These are phyloP conservation scores for Rhizopus microsporus DNA, from an alignment of 371 early-diverging fungal genomes.

Conservation along the genomic window DNA sequence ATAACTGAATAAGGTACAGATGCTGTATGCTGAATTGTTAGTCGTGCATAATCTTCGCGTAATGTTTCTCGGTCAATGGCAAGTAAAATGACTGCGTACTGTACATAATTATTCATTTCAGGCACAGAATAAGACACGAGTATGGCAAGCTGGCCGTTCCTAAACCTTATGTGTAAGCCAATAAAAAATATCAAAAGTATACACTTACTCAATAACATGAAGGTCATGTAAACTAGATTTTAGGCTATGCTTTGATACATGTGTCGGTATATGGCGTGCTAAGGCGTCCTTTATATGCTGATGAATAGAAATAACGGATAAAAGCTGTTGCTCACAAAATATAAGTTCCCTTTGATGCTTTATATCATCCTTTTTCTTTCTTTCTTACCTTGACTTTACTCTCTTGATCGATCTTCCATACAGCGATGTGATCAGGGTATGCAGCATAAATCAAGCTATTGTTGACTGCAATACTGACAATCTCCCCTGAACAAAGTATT, in stretches of 20 bases:
- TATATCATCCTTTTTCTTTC: background rate
- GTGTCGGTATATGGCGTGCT: background rate
- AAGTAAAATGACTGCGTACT: constrained; percentile 11
- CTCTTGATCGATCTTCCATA: background rate
- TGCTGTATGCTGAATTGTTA: constrained; percentile 1
- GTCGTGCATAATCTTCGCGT: background rate
- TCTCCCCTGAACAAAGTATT: background rate
- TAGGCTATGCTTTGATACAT: no score
- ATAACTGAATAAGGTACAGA: constrained; percentile 19
- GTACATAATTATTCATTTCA: constrained; percentile 14
- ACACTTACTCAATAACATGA: background rate
- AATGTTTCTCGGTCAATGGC: background rate
- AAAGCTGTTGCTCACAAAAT: background rate
- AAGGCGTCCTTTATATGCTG: background rate
- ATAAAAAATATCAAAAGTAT: background rate
- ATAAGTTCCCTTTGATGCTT: background rate
- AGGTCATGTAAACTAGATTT: background rate
- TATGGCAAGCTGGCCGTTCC: constrained; percentile 7
- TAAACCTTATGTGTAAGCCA: background rate
- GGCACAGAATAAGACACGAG: constrained; percentile 14
- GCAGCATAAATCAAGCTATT: background rate
- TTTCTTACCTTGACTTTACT: background rate
- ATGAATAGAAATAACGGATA: background rate
- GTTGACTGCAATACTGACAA: constrained; percentile 1
- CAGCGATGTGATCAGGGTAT: background rate